phyloP scores from a whole-genome alignment of 306 rosid genomes.

The Dicorynia guianensis region DNA sequence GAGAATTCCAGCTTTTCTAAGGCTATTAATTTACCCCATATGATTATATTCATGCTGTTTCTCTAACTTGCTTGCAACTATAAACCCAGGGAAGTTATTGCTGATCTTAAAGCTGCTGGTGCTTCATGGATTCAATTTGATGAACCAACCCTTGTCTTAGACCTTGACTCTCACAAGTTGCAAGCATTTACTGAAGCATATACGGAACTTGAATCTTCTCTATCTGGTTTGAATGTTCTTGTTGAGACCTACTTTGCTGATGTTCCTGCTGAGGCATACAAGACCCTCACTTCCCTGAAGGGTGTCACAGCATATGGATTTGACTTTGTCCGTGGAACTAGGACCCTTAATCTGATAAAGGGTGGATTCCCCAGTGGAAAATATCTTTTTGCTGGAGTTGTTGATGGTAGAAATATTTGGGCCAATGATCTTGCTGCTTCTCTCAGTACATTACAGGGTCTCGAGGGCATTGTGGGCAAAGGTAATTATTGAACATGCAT shows the following conservation, averaged over 20 bases:
- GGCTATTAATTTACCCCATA: not conserved
- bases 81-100: constrained; percentile 74
- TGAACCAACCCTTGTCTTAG: constrained; percentile 85
- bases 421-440: constrained; percentile 81
- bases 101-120: constrained; percentile 89
- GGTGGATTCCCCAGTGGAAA: constrained; percentile 76
- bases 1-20: constrained; percentile 27
- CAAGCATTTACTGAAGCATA: constrained; percentile 78
- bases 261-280: constrained; percentile 77
- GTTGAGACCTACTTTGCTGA: constrained; percentile 90
- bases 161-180: constrained; percentile 74
- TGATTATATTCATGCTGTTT: constrained; percentile 12
- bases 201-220: constrained; percentile 64
- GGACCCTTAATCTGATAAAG: constrained; percentile 74
- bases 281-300: constrained; percentile 68
- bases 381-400: constrained; percentile 85
- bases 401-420: constrained; percentile 96
- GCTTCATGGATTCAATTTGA: constrained; percentile 90
- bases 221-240: constrained; percentile 79
- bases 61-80: constrained; percentile 36
- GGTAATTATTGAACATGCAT: constrained; percentile 49
- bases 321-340: constrained; percentile 79
- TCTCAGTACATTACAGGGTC: constrained; percentile 51
- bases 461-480: constrained; percentile 78
- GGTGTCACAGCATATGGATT: constrained; percentile 79